Evolutionary conservation across 805 yeast species (phyloP), one percentile per base, ranked within the genome.

Genomic region (Babjeviella inositovora): DNA sequence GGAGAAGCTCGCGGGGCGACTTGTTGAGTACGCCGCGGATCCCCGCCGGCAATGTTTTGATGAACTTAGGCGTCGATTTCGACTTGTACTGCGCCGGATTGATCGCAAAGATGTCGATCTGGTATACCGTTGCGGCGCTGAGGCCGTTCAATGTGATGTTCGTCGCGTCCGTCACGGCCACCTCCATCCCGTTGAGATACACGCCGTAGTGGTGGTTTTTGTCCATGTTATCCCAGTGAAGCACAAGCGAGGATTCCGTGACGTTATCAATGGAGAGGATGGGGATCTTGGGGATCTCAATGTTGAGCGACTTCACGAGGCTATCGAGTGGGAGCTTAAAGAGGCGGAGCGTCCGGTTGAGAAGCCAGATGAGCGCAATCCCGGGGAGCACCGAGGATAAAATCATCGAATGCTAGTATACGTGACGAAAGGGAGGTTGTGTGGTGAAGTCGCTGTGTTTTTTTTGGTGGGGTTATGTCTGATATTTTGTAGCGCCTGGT

Each of bases 281-380:
- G 3, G 75, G 74, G 6, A 63, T 50, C 26, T 54, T 59, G 4
- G 80, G 80, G 16, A 70, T 61, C 14, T 59, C 61, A 11, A 69
- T 53, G 31, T 57, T 54, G 19, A 70, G 41, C 16, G 53, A 52
- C 24, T 49, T 50, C 15, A 66, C 51, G 13, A 65, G 44, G 23
- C 52, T 54, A 8, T 56, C 61, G 13, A 60, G 45, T 2, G 76
- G 72, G 2, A 65, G 33, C n/a, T n/a, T n/a, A n/a, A n/a, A n/a
- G n/a, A n/a, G n/a, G n/a, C n/a, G n/a, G n/a, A n/a, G n/a, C n/a
- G n/a, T n/a, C n/a, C n/a, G n/a, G n/a, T n/a, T n/a, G n/a, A n/a
- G n/a, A n/a, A n/a, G n/a, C n/a, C n/a, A n/a, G n/a, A n/a, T n/a
- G n/a, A n/a, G n/a, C n/a, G n/a, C n/a, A n/a, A n/a, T n/a, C n/a